These are phyloP conservation scores for Ophiocordyceps camponoti-saundersi DNA, from an alignment of 2,329 filamentous ascomycete genomes.

Conservation along the genomic window DNA sequence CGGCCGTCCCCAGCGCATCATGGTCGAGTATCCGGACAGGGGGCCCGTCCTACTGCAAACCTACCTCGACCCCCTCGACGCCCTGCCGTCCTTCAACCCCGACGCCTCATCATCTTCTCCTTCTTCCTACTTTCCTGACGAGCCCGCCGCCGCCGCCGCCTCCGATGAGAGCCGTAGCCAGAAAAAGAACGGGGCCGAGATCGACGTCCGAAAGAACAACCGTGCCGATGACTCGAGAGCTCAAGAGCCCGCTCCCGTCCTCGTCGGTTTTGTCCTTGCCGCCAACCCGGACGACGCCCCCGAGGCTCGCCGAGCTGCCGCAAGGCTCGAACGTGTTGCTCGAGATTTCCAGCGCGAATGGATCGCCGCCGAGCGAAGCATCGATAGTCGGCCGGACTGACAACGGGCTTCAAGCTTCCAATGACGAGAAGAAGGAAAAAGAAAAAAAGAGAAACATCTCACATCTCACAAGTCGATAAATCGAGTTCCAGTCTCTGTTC, in stretches of 20 bases:
- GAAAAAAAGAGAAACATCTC: not conserved
- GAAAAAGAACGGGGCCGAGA: not conserved
- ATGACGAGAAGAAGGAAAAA: not conserved
- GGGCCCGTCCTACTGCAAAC: slow-evolving; percentile 26
- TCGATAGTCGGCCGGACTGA: slow-evolving; percentile 11
- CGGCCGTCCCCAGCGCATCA: slow-evolving; percentile 36
- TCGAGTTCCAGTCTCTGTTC: not conserved
- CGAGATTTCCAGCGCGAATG: slow-evolving; percentile 37
- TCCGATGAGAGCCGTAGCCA: not conserved
- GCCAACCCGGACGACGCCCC: slow-evolving; percentile 25
- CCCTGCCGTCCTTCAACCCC: not conserved
- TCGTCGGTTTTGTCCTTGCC: slow-evolving; percentile 38
- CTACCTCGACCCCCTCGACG: slow-evolving; percentile 24
- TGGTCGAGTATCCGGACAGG: slow-evolving; percentile 35
- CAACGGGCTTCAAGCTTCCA: not conserved
- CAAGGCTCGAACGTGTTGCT: slow-evolving; percentile 35
- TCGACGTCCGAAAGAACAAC: not conserved
- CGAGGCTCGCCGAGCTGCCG: slow-evolving; percentile 35
- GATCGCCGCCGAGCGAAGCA: slow-evolving; percentile 13
- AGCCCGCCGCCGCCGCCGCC: not conserved
- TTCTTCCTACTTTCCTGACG: not conserved
- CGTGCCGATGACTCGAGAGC: slow-evolving; percentile 4
- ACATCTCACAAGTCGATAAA: not conserved
- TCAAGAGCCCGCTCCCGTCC: slow-evolving; percentile 26
- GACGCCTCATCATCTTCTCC: not conserved